These are phyloP conservation scores for Aspergillus sp. DNA, from an alignment of 2,329 filamentous ascomycete species.

Conservation along the genomic window DNA sequence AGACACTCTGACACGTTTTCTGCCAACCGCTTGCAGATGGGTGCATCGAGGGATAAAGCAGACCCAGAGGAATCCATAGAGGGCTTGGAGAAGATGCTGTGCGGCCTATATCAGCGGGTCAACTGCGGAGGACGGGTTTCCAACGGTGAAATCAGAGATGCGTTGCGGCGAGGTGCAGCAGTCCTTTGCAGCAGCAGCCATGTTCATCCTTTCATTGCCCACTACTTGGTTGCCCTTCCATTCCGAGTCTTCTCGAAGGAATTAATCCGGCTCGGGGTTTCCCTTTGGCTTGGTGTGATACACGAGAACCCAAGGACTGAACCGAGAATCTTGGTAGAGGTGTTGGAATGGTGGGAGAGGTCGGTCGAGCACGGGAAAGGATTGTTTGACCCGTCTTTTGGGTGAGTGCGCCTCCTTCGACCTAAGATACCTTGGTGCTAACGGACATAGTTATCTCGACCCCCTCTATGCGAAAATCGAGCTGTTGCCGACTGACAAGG, in stretches of 20 bases:
- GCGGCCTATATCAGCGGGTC: constrained; percentile 63
- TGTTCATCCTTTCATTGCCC: constrained; percentile 69
- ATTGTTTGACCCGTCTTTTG: constrained; percentile 65
- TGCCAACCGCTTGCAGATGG: constrained; percentile 5
- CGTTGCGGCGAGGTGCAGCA: constrained; percentile 74
- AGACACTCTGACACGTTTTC: constrained; percentile 66
- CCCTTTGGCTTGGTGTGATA: constrained; percentile 91
- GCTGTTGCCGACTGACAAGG: constrained; percentile 81
- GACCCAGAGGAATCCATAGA: constrained; percentile 21
- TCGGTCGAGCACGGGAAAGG: constrained; percentile 70
- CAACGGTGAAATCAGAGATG: constrained; percentile 66
- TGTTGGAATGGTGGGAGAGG: constrained; percentile 82
- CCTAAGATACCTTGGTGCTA: constrained; percentile 3
- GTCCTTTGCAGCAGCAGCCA: constrained; percentile 69
- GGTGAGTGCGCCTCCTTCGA: constrained; percentile 35
- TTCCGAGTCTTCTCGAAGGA: constrained; percentile 91
- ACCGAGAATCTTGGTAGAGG: constrained; percentile 72
- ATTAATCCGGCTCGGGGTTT: constrained; percentile 89
- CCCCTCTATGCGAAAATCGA: constrained; percentile 88
- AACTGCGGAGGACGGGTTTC: constrained; percentile 60
- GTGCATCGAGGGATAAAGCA: constrained; percentile 5
- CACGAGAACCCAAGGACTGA: constrained; percentile 90
- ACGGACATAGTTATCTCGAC: constrained; percentile 53
- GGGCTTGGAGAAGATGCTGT: constrained; percentile 51
- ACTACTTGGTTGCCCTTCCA: constrained; percentile 83